Evolutionary conservation across 345 rosid species (phyloP), one percentile per base, ranked within the genome.

Genomic region (Crucihimalaya himalaica): DNA sequence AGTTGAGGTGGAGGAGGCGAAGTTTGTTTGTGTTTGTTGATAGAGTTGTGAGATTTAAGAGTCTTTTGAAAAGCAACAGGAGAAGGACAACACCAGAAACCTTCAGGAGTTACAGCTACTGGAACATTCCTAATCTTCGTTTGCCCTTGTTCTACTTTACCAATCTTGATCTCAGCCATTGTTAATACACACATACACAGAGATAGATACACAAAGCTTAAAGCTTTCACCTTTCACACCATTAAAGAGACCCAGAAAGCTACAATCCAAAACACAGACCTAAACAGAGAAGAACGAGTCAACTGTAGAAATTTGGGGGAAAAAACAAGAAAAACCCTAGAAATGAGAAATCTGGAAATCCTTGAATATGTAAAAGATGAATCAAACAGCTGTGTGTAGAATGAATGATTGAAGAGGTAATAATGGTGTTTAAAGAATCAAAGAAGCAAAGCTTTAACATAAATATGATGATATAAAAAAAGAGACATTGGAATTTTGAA

Each of bases 11-110:
- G 82, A 66, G 92, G 84, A 47, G 95, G 82, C 63, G 92, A 67
- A 68, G 87, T 82, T 64, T 88, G 82, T 63, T 91, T 91, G 77
- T 88, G 81, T 70, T 91, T 91, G 82, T 78, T 87, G 52, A 80
- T 78, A 64, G 90, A 79, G 79, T 84, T 81, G 63, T 86, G 91
- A 43, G 87, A 62, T 81, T 91, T 94, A 21, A 73, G 73, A 71
- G 89, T 84, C 85, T 91, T 94, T 69, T 94, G 98, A 78, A 94
- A 94, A 63, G 80, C 93, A 47, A 85, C 92, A 69, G 97, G 98
- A 43, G 97, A 94, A 43, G 98, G 98, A 67, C 97, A 94, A 68
- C 98, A 94, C 98, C 98, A 94, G 77, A 94, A 94, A 40, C 97
- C 98, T 83, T 95, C 97, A 48, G 97, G 97, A 15, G 97, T 95